Evolutionary conservation across 1,284 basidiomycete genomes (phyloP).

Genomic region (Rhodotorula sp.): DNA sequence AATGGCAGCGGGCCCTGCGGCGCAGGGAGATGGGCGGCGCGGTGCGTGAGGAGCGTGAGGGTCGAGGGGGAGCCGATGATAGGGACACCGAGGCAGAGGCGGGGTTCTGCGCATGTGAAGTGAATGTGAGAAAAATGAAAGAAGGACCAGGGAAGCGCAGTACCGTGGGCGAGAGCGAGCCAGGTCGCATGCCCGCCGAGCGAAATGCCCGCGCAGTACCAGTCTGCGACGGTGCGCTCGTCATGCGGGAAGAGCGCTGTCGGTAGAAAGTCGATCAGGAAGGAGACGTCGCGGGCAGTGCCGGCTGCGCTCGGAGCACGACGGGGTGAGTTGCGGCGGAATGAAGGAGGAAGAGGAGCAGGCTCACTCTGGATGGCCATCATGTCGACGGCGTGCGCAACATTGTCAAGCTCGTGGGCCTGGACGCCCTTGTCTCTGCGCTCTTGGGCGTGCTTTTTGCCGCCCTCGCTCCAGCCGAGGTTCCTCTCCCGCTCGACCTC

Average conservation of each 20-base stretch:
- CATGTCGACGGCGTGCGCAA: constrained; percentile 47
- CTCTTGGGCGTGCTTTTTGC: constrained; percentile 47
- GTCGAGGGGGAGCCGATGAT: constrained; percentile 77
- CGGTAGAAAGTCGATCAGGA: constrained; percentile 77
- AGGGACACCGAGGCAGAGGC: constrained; percentile 70
- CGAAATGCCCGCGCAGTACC: constrained; percentile 68
- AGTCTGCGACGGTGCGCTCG: constrained; percentile 66
- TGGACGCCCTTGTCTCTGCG: constrained; percentile 41
- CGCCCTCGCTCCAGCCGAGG: constrained; percentile 50
- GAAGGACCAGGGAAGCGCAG: constrained; percentile 29
- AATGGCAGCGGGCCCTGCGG: constrained; percentile 27
- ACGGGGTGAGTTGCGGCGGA: not conserved
- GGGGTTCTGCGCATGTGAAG: constrained; percentile 59
- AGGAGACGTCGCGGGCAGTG: constrained; percentile 72
- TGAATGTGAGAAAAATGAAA: too few relatives aligned
- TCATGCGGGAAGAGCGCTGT: constrained; percentile 72
- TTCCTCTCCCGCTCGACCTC: constrained; percentile 47
- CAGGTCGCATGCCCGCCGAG: constrained; percentile 78
- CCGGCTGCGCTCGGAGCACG: constrained; percentile 53
- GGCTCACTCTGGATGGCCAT: constrained; percentile 48
- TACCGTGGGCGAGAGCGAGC: constrained; percentile 67
- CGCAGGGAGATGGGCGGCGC: constrained; percentile 58
- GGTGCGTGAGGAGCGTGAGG: constrained; percentile 61
- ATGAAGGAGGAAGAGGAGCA: not conserved
- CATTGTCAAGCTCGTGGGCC: constrained; percentile 44